Percentiles rank a stretch among this genome's conserved stretches.
phyloP scores from a whole-genome alignment of 371 early-diverging fungal genomes.

The Rhizopus stolonifer region DNA sequence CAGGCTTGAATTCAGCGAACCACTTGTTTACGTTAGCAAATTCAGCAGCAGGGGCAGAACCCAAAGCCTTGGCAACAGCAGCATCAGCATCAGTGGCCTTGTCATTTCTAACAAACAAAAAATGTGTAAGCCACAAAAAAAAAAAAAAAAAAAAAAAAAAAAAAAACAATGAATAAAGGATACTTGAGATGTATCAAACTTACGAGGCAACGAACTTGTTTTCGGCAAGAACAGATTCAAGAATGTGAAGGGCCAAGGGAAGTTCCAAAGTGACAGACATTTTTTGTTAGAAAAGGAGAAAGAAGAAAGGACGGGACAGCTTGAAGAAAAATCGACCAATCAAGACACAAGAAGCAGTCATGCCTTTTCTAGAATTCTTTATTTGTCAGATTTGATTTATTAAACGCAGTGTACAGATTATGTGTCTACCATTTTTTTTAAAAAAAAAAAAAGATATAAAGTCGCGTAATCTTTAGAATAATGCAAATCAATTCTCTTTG shows the following conservation, averaged over 20 bases:
- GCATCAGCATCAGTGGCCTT: constrained; percentile 41
- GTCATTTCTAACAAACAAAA: constrained; percentile 17
- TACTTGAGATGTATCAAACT: constrained; percentile 1
- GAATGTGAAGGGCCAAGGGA: constrained; percentile 59
- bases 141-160: too few species aligned
- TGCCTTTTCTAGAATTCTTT: too few species aligned
- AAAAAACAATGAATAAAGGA: background rate
- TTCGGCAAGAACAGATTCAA: constrained; percentile 75
- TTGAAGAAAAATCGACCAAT: constrained; percentile 14
- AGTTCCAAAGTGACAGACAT: constrained; percentile 65
- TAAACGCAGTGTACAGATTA: too few species aligned
- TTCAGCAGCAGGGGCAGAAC: constrained; percentile 44
- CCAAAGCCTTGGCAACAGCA: constrained; percentile 45
- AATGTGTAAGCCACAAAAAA: constrained; percentile 18
- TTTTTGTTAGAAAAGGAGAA: constrained; percentile 1
- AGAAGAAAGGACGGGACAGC: constrained; percentile 6
- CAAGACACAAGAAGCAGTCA: constrained; percentile 10
- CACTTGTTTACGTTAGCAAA: constrained; percentile 43
- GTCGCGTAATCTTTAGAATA: too few species aligned
- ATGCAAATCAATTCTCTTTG: too few species aligned
- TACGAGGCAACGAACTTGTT: constrained; percentile 75
- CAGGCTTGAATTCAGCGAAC: constrained; percentile 39
- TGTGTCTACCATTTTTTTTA: too few species aligned
- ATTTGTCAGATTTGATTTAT: too few species aligned
- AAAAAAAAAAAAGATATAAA: too few species aligned